These are phyloP conservation scores for Chrysopogon serrulatus DNA, from an alignment of 176 grass and related monocot species.

Conservation along the genomic window DNA sequence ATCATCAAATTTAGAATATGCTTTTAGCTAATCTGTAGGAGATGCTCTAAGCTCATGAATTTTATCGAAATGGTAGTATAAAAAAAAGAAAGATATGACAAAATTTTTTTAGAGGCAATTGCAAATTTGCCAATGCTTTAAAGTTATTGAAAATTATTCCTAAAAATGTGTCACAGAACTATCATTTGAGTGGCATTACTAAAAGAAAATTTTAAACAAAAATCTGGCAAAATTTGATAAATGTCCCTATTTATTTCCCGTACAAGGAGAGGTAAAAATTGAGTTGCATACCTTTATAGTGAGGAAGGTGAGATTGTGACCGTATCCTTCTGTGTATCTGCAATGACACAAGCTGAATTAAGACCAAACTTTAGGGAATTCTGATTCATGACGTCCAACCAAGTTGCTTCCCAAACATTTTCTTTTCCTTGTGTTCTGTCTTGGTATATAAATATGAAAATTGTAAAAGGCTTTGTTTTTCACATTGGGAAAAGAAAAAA, in stretches of 20 bases:
- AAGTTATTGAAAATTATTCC: background rate
- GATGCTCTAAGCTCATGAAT: background rate
- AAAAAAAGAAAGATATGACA: background rate
- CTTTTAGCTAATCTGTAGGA: too few relatives aligned
- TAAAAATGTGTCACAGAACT: background rate
- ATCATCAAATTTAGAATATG: too few relatives aligned
- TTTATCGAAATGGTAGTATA: background rate
- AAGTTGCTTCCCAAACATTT: background rate
- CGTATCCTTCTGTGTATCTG: slow-evolving; percentile 76
- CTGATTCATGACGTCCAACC: background rate
- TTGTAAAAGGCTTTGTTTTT: background rate
- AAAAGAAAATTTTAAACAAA: background rate
- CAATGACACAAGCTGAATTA: slow-evolving; percentile 12
- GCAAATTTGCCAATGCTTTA: background rate
- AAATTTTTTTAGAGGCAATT: background rate
- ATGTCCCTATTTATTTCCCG: background rate
- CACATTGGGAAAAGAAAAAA: background rate
- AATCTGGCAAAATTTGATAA: background rate
- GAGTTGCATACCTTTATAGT: slow-evolving; percentile 70
- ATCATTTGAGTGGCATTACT: background rate
- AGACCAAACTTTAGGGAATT: background rate
- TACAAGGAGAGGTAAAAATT: too few relatives aligned
- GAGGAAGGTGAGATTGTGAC: slow-evolving; percentile 76
- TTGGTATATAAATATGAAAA: background rate
- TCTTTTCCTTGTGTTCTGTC: background rate